Base-by-base conservation (phyloP, 352 stramenopile species). In the Phytophthora pisi region DNA sequence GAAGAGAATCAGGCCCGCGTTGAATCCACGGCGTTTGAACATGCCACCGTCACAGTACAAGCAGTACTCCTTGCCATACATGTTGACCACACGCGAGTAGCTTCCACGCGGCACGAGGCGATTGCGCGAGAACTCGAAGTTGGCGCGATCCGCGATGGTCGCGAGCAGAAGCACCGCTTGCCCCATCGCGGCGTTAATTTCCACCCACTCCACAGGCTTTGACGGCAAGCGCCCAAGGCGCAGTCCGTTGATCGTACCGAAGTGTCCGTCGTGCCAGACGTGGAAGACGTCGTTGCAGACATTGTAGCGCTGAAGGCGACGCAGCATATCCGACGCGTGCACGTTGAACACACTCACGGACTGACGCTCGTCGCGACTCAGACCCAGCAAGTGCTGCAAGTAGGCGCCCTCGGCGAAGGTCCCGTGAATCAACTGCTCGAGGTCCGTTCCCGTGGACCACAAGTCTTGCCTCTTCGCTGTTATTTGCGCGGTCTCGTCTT, bases 271-370 rank as follows among this genome's bases (percentile, higher is more conserved):
- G 72, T 97, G 92, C 91, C 91, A 97, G 53, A 97, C 96, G 68
- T 95, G 90, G 53, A 97, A 97, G 10, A 93, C 86, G 53, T 97
- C 91, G 59, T 97, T 97, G 70, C 88, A 90, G 5, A 96, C 88
- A 51, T 96, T 94, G 68, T 96, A 94, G 18, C 88, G 81, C 72
- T 94, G 86, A 24, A 96, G 66, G 10, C 84, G 80, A 3, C 86
- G 82, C 46, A 96, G 65, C 77, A 94, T 83, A 42, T 96, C 87
- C 18, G 83, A 92, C n/a, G 83, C 82, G 65, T 94, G 84, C 8
- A 92, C 83, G 9, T 81, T 84, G 49, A 93, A 94, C 3, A 93
- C 82, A 36, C 79, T 70, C 10, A 94, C 86, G 0, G 80, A 92
- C 36, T 93, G 81, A 3, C 84, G 84, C 58, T 96, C 86, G 28